phyloP scores from a whole-genome alignment of 768 basidiomycete genomes.

The Psilocybe cyanescens region DNA sequence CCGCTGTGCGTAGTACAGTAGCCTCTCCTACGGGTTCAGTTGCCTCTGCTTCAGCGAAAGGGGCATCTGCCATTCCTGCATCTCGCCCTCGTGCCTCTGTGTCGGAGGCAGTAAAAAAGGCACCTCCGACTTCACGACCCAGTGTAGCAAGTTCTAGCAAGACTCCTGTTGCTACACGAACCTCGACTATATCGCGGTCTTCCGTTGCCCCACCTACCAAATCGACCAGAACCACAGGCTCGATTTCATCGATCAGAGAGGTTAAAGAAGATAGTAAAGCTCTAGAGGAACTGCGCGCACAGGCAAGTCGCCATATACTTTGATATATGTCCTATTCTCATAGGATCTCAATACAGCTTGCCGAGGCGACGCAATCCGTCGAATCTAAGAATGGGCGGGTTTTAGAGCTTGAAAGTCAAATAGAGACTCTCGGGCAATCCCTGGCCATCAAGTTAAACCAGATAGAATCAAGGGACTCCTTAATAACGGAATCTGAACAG shows the following conservation, averaged over 20 bases:
- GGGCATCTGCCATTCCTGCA: slow-evolving; percentile 39
- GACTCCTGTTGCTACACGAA: slow-evolving; percentile 35
- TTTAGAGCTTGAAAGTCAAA: slow-evolving; percentile 54
- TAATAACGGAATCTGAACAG: slow-evolving; percentile 49
- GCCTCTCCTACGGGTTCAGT: slow-evolving; percentile 60
- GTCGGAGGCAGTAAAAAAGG: slow-evolving; percentile 65
- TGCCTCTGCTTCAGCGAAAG: slow-evolving; percentile 52
- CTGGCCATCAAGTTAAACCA: slow-evolving; percentile 52
- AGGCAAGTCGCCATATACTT: slow-evolving; percentile 44
- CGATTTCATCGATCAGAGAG: slow-evolving; percentile 78
- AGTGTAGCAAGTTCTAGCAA: slow-evolving; percentile 42
- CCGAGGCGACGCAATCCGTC: slow-evolving; percentile 57
- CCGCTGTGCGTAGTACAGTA: slow-evolving; percentile 47
- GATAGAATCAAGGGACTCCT: slow-evolving; percentile 45
- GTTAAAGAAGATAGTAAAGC: slow-evolving; percentile 58
- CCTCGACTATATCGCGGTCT: slow-evolving; percentile 30
- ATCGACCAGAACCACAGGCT: slow-evolving; percentile 52
- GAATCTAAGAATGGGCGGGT: slow-evolving; percentile 54
- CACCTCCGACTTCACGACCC: slow-evolving; percentile 43
- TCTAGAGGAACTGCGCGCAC: slow-evolving; percentile 58
- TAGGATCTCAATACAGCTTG: slow-evolving; percentile 48
- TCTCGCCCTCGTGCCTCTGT: slow-evolving; percentile 68
- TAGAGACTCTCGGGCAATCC: slow-evolving; percentile 51
- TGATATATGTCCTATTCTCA: not conserved
- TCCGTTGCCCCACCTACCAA: slow-evolving; percentile 39